Evolutionary conservation across 2,329 filamentous ascomycete species (phyloP).

Genomic region (Aureobasidium leucospermi): DNA sequence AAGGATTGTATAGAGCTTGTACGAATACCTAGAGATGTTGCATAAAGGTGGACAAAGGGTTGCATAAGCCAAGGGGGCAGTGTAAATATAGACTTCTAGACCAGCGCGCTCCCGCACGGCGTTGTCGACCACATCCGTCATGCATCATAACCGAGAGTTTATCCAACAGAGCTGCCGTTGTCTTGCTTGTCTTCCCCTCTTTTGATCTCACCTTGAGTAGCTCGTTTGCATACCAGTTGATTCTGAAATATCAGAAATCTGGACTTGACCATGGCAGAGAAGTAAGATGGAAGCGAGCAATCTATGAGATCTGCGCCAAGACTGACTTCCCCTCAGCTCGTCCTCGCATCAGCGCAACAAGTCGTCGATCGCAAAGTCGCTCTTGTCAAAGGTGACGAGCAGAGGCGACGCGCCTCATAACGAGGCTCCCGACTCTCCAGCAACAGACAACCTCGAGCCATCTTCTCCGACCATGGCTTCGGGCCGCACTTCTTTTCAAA

Average conservation of each 20-base stretch:
- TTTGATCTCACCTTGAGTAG: not conserved
- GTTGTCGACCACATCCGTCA: not conserved
- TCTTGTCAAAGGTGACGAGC: constrained; percentile 47
- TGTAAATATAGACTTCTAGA: constrained; percentile 2
- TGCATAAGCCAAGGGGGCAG: not conserved
- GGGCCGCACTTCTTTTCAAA: not conserved
- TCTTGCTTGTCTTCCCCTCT: not conserved
- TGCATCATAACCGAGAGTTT: not conserved
- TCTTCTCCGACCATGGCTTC: constrained; percentile 4
- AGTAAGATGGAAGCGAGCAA: not conserved
- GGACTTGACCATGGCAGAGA: constrained; percentile 11
- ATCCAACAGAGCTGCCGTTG: not conserved
- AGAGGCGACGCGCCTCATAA: constrained; percentile 32
- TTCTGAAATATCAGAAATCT: not conserved
- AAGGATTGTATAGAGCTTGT: not conserved
- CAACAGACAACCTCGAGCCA: not conserved
- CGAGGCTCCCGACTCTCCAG: not conserved
- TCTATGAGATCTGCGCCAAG: not conserved
- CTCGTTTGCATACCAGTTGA: not conserved
- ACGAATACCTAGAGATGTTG: not conserved
- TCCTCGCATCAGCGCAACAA: constrained; percentile 38
- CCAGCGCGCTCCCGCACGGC: not conserved
- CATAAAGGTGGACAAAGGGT: too few species aligned
- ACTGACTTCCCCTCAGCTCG: constrained; percentile 11
- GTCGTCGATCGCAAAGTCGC: constrained; percentile 46